phyloP scores from a whole-genome alignment of 345 rosid genomes.

The Angophora floribunda region DNA sequence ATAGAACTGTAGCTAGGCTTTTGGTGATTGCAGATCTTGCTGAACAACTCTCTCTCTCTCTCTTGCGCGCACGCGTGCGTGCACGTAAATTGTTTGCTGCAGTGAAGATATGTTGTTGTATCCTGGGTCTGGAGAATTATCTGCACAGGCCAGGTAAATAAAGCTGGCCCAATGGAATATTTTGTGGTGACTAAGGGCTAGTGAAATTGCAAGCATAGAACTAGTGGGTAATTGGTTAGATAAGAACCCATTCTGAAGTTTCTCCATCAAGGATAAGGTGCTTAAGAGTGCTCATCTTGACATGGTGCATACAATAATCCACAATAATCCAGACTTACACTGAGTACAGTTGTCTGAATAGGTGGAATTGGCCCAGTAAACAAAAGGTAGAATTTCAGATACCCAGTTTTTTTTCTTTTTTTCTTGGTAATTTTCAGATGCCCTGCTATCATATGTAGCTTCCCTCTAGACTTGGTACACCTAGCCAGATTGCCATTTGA shows the following conservation, averaged over 20 bases:
- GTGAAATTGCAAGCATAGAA: background rate
- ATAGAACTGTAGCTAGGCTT: background rate
- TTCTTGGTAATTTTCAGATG: background rate
- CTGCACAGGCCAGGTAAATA: background rate
- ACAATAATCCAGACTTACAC: background rate
- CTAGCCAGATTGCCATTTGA: background rate
- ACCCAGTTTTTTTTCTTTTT: background rate
- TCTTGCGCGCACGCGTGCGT: accelerated
- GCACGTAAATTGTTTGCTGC: background rate
- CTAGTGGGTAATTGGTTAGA: background rate
- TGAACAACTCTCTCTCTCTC: background rate
- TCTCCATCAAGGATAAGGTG: background rate
- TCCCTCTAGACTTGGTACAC: background rate
- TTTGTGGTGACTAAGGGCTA: background rate
- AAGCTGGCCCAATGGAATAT: background rate
- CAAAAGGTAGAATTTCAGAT: background rate
- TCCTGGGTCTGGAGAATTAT: background rate
- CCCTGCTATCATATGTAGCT: background rate
- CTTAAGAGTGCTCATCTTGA: background rate
- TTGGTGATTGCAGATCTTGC: background rate
- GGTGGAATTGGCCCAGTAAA: background rate
- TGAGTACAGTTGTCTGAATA: background rate
- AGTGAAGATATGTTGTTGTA: background rate
- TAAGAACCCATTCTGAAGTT: background rate
- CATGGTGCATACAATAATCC: background rate